Base-by-base conservation (phyloP, 2,329 filamentous ascomycete genomes). In the Mycosphaerelloides madeirae region DNA sequence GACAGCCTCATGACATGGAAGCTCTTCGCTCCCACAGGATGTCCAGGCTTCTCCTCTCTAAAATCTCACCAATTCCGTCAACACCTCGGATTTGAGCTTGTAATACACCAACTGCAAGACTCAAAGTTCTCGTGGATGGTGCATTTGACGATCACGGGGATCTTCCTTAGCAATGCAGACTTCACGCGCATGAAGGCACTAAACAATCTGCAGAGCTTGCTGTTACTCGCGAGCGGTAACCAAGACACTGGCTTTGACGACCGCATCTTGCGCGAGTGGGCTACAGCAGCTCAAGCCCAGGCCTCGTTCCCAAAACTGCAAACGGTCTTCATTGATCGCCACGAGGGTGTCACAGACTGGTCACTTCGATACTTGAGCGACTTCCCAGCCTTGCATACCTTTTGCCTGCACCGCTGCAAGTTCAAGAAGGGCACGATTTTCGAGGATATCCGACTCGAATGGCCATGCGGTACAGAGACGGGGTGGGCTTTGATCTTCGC, bases 261-360 rank as follows among this genome's bases (percentile, higher is more conserved):
- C 36, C 45, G 52, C 6, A 32, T 53, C 12, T 36, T 60, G 15
- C 46, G 48, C 3, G 41, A 49, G 8, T 59, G 57, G 58, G 52
- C 53, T 12, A 38, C 37, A 1, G 46, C 43, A 31, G 57, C 53
- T 9, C 38, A 29, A 15, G 37, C 46, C 3, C 18, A 37, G 7
- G 49, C 46, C 7, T 45, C 53, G 3, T 48, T 61, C 19, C 18
- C 36, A 2, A 44, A 42, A 14, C 48, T 61, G 6, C 29, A 54
- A 28, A 34, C 33, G 12, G 36, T 61, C 3, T 53, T 54, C 35
- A 28, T 56, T 13, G 43, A 44, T 14, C 41, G 28, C 9, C 44
- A 50, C 15, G 4, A 18, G 8, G 39, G 40, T 4, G 33, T 57
- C n/a, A 48, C 50, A 1, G 9, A 19, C 13, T 44, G 36, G 31